Percentiles rank a stretch among this genome's conserved stretches.
Conservation (phyloP, 306 rosid genomes). For the Prunus padus region DNA sequence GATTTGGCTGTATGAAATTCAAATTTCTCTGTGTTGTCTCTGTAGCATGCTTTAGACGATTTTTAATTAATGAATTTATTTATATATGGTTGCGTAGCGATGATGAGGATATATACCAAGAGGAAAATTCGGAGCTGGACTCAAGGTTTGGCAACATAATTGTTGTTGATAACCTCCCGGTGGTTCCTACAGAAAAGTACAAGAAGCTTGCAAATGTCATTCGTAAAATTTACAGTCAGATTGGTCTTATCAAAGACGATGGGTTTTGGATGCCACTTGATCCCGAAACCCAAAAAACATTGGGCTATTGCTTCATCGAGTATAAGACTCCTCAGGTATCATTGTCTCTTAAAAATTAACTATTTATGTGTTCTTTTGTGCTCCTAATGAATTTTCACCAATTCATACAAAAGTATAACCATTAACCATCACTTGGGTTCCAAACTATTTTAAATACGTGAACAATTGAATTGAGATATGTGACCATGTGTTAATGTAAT, state of each 20-base stretch:
- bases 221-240: constrained; percentile 70
- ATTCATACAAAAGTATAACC: too few relatives aligned
- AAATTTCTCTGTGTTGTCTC: too few relatives aligned
- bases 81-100: too few relatives aligned
- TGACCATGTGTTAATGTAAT: too few relatives aligned
- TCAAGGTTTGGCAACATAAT: constrained; percentile 68
- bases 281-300: constrained; percentile 45
- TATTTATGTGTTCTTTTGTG: background rate
- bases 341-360: background rate
- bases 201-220: constrained; percentile 72
- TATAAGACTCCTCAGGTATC: constrained; percentile 71
- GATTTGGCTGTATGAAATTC: too few relatives aligned
- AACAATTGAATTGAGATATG: too few relatives aligned
- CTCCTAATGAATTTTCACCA: background rate
- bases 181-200: constrained; percentile 66
- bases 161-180: constrained; percentile 72
- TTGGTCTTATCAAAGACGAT: constrained; percentile 64
- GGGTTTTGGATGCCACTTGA: constrained; percentile 88
- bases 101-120: too few relatives aligned
- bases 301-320: constrained; percentile 80
- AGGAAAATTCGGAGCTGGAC: too few relatives aligned
- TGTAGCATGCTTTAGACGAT: too few relatives aligned
- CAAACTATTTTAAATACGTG: too few relatives aligned
- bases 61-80: too few relatives aligned
- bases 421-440: too few relatives aligned